These are phyloP conservation scores for Phylloporus arenicola DNA, from an alignment of 768 basidiomycete genomes.

Conservation along the genomic window DNA sequence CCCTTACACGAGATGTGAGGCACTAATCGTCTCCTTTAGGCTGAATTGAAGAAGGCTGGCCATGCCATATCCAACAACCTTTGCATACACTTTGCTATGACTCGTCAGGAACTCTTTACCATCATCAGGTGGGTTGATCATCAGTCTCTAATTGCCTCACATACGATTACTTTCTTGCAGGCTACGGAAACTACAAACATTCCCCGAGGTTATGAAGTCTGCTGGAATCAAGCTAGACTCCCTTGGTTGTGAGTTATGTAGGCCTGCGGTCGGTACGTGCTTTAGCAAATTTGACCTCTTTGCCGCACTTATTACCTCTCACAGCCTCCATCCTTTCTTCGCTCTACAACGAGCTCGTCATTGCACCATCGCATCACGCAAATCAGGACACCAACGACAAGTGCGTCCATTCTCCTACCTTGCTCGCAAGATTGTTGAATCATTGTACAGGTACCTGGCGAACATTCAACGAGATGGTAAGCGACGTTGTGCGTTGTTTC, in stretches of 20 bases:
- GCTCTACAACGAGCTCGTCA: constrained; percentile 58
- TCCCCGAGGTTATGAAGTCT: constrained; percentile 46
- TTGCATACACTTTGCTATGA: constrained; percentile 61
- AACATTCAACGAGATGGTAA: constrained; percentile 66
- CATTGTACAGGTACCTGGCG: constrained; percentile 45
- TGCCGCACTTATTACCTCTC: not conserved
- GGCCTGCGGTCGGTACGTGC: constrained; percentile 52
- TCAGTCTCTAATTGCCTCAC: not conserved
- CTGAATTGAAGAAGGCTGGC: constrained; percentile 65
- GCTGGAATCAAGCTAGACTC: constrained; percentile 44
- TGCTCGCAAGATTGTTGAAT: not conserved
- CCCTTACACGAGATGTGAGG: no score
- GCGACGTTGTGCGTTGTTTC: not conserved
- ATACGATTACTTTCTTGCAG: constrained; percentile 14
- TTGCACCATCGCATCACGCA: constrained; percentile 57
- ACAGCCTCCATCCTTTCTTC: constrained; percentile 40
- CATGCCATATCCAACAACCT: constrained; percentile 52
- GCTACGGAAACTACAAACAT: constrained; percentile 56
- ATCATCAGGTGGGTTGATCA: constrained; percentile 39
- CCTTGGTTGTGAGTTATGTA: constrained; percentile 70
- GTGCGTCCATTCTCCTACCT: not conserved
- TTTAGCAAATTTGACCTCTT: not conserved
- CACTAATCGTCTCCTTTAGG: constrained; percentile 26
- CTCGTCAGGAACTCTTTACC: constrained; percentile 62
- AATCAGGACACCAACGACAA: constrained; percentile 70